Evolutionary conservation across 1,284 basidiomycete genomes (phyloP), one percentile per base, ranked within the genome.

Genomic region (Sphagnurus paluster): DNA sequence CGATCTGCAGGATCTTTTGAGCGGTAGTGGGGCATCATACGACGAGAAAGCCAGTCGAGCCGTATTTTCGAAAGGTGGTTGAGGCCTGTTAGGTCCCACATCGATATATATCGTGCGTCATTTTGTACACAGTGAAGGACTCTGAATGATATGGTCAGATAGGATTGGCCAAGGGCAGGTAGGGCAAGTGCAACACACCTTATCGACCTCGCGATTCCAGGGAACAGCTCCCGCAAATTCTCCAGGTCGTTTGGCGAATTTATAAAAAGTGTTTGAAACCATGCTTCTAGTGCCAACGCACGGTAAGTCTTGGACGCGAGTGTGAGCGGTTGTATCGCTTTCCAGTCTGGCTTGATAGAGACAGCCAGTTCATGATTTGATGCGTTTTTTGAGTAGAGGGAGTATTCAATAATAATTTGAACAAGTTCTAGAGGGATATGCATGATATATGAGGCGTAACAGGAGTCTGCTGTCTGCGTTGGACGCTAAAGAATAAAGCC

Each of bases 241-340:
- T 45, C 34, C 1, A 66, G 16, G 42, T 67, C 64, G 1, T 36
- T 36, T 0, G 58, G 45, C 4, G 39, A 50, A 23, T 48, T 50
- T 17, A 64, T 42, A 39, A 50, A 61, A 5, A 69, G 49, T 5
- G 38, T 47, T 24, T 51, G 49, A 50, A 69, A 69, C 67, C 67
- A 69, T 43, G 44, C 44, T 30, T 58, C 56, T 1, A 69, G 51
- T 13, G 55, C 53, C 7, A 65, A 44, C 3, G 50, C 39, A 20
- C 65, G 61, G 45, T 59, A 63, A 6, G 40, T 41, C 36, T 55
- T 63, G 3, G 58, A 67, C n/a, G 61, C 46, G 5, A 60, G 42
- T 17, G 60, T 61, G 20, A 68, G 50, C 2, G 62, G 37, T 20
- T 58, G 44, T 23, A 65, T 51, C 7, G 56, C 46, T 8, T 47